A percentile compares a stretch with the other conserved stretches of the same genome.
phyloP scores from a whole-genome alignment of 768 basidiomycete species.

The Serendipita vermifera region DNA sequence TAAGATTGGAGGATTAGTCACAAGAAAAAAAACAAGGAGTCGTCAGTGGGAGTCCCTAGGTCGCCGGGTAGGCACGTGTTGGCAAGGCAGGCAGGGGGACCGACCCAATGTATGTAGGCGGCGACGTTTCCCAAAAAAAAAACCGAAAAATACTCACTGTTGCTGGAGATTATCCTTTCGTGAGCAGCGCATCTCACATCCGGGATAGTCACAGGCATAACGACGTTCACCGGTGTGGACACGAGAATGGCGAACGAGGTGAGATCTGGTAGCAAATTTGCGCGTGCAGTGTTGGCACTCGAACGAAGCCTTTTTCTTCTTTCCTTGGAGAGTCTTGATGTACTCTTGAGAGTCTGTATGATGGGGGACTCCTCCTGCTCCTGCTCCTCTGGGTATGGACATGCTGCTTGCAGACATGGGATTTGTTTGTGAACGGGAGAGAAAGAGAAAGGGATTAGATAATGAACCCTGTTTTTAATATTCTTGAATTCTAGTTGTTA shows the following conservation, averaged over 20 bases:
- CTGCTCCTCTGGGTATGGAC: no score
- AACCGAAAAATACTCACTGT: slow-evolving; percentile 30
- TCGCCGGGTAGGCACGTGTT: background rate
- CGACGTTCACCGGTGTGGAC: slow-evolving; percentile 88
- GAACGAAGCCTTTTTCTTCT: slow-evolving; percentile 7
- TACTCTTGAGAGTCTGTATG: no score
- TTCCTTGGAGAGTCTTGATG: no score
- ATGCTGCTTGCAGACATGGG: no score
- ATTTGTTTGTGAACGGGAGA: no score
- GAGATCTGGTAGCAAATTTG: slow-evolving; percentile 78
- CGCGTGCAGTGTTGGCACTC: slow-evolving; percentile 56
- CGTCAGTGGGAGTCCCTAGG: background rate
- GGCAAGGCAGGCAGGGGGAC: background rate
- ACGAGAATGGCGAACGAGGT: slow-evolving; percentile 75
- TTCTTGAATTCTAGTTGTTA: no score
- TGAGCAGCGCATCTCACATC: slow-evolving; percentile 82
- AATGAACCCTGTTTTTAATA: no score
- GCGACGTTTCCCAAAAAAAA: no score
- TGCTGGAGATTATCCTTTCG: slow-evolving; percentile 77
- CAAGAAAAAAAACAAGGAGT: background rate
- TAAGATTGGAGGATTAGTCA: background rate
- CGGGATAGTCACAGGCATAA: slow-evolving; percentile 90
- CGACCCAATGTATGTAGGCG: background rate
- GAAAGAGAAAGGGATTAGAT: no score
- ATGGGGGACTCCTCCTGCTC: no score